Conservation (phyloP, 805 yeast genomes). For the Ogataea sp. region DNA sequence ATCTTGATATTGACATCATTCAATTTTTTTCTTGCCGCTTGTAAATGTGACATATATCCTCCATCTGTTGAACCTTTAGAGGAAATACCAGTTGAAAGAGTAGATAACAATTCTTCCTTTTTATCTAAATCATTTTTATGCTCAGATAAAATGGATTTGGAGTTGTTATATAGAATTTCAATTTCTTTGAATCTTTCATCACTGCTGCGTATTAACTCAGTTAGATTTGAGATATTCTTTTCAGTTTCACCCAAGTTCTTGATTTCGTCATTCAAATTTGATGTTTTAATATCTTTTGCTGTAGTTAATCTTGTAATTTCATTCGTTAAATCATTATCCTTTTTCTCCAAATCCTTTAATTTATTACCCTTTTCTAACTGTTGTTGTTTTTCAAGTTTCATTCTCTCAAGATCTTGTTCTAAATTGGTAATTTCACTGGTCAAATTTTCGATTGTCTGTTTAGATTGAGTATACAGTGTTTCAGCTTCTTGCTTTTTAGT, state of each 20-base stretch:
- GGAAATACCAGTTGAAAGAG: slow-evolving; percentile 84
- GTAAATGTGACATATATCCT: slow-evolving; percentile 70
- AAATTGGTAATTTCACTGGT: slow-evolving; percentile 49
- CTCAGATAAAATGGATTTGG: slow-evolving; percentile 35
- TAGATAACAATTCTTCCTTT: slow-evolving; percentile 74
- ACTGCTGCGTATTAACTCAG: slow-evolving; percentile 26
- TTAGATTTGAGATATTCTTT: slow-evolving; percentile 26
- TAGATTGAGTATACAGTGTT: slow-evolving; percentile 30
- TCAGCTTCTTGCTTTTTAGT: slow-evolving; percentile 34
- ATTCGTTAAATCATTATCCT: slow-evolving; percentile 51
- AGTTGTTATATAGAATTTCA: slow-evolving; percentile 36
- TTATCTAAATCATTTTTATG: slow-evolving; percentile 40
- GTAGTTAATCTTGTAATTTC: slow-evolving; percentile 64
- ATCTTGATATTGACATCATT: slow-evolving; percentile 46
- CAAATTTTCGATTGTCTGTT: slow-evolving; percentile 36
- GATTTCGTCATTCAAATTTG: slow-evolving; percentile 50
- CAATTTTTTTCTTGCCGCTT: slow-evolving; percentile 48
- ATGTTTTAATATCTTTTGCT: slow-evolving; percentile 45
- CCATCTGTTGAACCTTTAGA: slow-evolving; percentile 68
- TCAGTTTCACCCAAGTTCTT: slow-evolving; percentile 26
- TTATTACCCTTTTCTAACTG: slow-evolving; percentile 56
- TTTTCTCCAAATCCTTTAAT: slow-evolving; percentile 49
- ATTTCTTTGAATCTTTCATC: slow-evolving; percentile 28
- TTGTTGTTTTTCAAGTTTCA: slow-evolving; percentile 42
- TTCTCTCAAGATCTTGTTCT: slow-evolving; percentile 50